phyloP scores from a whole-genome alignment of 106 monocot species.

The Cymbidium sinense region DNA sequence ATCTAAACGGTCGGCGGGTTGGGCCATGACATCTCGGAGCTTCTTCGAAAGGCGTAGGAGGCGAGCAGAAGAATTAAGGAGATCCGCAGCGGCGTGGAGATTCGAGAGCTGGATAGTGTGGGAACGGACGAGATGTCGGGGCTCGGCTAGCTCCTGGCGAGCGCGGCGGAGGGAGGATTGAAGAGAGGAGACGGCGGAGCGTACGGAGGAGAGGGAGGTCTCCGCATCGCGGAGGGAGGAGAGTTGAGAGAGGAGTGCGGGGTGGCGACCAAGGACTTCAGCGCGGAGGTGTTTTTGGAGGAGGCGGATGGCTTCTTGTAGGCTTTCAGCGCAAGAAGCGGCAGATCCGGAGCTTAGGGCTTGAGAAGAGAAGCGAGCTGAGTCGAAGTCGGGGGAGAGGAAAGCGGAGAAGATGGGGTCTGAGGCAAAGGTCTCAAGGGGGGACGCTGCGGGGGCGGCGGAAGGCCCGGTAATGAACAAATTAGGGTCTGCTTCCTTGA shows the following conservation, averaged over 20 bases:
- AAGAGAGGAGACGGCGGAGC: conserved; percentile 39
- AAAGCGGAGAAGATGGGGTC: conserved; percentile 91
- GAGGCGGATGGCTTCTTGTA: conserved; percentile 68
- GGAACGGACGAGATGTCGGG: conserved; percentile 31
- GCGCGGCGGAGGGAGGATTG: conserved; percentile 45
- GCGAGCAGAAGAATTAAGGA: conserved; percentile 50
- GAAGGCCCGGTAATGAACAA: neutral
- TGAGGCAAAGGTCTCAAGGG: conserved; percentile 61
- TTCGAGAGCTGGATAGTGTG: conserved; percentile 73
- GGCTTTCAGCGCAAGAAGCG: conserved; percentile 68
- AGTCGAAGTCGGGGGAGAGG: conserved; percentile 77
- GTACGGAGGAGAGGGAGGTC: conserved; percentile 54
- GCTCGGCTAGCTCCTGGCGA: conserved; percentile 54
- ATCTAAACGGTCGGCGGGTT: conserved; percentile 27
- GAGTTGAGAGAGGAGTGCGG: conserved; percentile 59
- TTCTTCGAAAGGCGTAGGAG: conserved; percentile 54
- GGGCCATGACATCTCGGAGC: conserved; percentile 28
- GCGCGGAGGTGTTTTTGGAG: conserved; percentile 66
- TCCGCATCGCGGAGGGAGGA: conserved; percentile 50
- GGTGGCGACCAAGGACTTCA: conserved; percentile 69
- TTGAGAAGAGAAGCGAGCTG: conserved; percentile 72
- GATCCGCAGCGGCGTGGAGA: conserved; percentile 63
- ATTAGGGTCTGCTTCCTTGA: conserved; percentile 27
- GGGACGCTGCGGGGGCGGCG: conserved; percentile 15
- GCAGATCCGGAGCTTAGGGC: conserved; percentile 79